These are phyloP conservation scores for Kwoniella botswanensis DNA, from an alignment of 768 basidiomycete genomes.

Conservation along the genomic window DNA sequence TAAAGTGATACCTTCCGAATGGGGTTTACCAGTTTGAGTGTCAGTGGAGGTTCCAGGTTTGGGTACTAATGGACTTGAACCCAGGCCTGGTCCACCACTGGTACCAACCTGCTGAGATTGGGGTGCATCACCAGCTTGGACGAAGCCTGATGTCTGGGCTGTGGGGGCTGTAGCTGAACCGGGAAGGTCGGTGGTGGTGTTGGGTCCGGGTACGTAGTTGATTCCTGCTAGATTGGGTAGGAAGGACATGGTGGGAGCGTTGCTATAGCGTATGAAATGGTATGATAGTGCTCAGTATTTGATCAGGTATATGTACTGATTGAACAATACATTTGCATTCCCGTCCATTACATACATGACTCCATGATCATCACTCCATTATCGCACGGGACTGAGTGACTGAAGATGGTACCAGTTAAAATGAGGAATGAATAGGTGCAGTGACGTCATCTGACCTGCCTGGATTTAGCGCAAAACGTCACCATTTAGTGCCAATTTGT, in stretches of 20 bases:
- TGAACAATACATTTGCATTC: too few relatives aligned
- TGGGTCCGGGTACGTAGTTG: slow-evolving; percentile 8
- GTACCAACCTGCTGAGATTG: slow-evolving; percentile 8
- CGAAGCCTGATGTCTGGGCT: slow-evolving; percentile 34
- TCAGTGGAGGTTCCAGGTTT: slow-evolving; percentile 43
- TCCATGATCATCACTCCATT: too few relatives aligned
- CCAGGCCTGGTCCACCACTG: too few relatives aligned
- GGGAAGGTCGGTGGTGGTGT: background rate
- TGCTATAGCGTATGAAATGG: background rate
- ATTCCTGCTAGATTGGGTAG: slow-evolving; percentile 17
- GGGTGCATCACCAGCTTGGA: slow-evolving; percentile 25
- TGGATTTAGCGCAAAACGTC: too few relatives aligned
- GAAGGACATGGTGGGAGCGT: slow-evolving; percentile 14
- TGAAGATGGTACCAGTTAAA: too few relatives aligned
- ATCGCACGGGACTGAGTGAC: too few relatives aligned
- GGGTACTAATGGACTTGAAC: slow-evolving; percentile 37
- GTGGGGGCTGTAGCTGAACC: slow-evolving; percentile 5
- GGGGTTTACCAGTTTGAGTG: slow-evolving; percentile 45
- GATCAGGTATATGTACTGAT: too few relatives aligned
- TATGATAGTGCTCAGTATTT: background rate
- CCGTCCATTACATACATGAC: too few relatives aligned
- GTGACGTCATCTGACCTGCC: too few relatives aligned
- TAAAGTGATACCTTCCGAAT: slow-evolving; percentile 44
- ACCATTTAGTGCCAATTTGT: too few relatives aligned
- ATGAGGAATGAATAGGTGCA: too few relatives aligned